Evolutionary conservation across 352 stramenopile species (phyloP), one percentile per base, ranked within the genome.

Genomic region (Globisporangium acanthophoron): DNA sequence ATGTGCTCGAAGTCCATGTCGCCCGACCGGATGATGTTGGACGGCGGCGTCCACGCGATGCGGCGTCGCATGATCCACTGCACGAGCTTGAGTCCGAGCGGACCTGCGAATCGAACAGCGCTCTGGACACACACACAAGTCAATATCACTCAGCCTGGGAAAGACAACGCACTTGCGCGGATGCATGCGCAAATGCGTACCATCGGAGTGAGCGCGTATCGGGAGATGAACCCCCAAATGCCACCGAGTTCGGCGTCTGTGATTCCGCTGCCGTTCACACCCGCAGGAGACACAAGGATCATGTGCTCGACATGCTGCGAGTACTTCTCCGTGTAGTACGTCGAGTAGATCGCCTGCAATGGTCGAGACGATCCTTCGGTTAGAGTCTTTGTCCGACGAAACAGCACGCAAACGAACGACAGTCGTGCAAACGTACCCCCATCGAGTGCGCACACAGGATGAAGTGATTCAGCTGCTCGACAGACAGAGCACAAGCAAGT

Each of bases 301-400:
- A 93, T 58, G 58, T 93, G 83, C 49, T 93, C 77, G 29, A 93
- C 70, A 44, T 76, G 76, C 31, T 85, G 64, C 9, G 77, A 51
- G 67, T 91, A 93, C 60, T 85, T 85, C 11, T 84, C 72, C 18
- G 75, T 70, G 64, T 88, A 93, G 57, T 89, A 89, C n/a, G 78
- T 87, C 41, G 69, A 70, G 67, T 90, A 91, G 59, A 91, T 93
- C 27, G 70, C 76, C 80, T 90, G 40, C 4, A 46, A 0, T 27
- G 24, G 41, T 37, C 8, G 6, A 35, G 9, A 18, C 20, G 2
- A 27, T 6, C 3, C 11, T 5, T 24, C 20, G 12, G 13, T 37
- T 20, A 46, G 35, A 27, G 20, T 24, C 8, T 37, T 11, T 5
- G 33, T 37, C 9, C 33, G 3, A 6, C 9, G 9, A 18, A 37